A percentile compares a stretch with the other conserved stretches of the same genome.
Conservation (phyloP, 2,329 filamentous ascomycete species). For the Penicillium sp. region DNA sequence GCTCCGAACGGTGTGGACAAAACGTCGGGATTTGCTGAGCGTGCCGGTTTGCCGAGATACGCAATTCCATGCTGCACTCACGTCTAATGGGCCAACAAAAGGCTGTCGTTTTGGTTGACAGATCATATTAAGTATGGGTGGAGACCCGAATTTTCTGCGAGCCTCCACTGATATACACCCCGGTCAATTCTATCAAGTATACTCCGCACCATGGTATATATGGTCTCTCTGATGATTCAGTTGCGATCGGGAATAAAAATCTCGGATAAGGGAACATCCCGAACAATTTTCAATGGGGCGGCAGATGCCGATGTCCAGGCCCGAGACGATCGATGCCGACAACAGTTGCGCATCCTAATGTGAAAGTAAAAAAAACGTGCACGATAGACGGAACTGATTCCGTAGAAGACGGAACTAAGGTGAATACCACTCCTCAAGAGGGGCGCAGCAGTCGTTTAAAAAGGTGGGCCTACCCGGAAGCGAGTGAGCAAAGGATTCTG, state of each 20-base stretch:
- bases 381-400: background rate
- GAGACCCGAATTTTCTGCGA: slow-evolving; percentile 8
- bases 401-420: background rate
- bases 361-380: background rate
- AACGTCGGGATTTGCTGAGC: slow-evolving; percentile 15
- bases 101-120: background rate
- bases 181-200: background rate
- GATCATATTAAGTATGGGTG: background rate
- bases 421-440: background rate
- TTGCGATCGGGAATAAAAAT: background rate
- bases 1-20: background rate
- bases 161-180: background rate
- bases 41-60: slow-evolving; percentile 37
- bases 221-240: background rate
- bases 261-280: background rate
- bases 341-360: too few relatives aligned
- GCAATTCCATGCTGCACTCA: slow-evolving; percentile 1
- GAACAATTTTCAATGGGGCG: background rate
- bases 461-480: background rate
- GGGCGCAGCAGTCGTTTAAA: background rate
- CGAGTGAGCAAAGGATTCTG: background rate
- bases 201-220: background rate
- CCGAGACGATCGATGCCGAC: background rate
- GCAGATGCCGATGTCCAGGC: background rate
- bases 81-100: background rate